A percentile compares a stretch with the other conserved stretches of the same genome.
phyloP scores from a whole-genome alignment of 768 basidiomycete species.

The Calocybe cyanea region DNA sequence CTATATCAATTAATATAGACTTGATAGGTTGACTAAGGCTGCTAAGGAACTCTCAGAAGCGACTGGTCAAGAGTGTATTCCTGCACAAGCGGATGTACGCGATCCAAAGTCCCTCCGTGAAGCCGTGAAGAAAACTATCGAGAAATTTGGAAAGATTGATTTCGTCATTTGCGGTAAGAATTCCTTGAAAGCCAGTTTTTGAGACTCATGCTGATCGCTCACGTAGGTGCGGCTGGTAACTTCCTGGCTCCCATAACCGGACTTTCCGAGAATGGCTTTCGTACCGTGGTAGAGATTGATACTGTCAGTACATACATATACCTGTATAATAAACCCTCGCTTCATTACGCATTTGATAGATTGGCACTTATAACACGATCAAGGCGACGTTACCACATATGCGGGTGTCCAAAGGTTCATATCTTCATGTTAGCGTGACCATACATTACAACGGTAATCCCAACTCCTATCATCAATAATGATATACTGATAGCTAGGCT shows the following conservation, averaged over 20 bases:
- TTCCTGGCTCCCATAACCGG: slow-evolving; percentile 85
- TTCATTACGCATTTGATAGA: slow-evolving; percentile 35
- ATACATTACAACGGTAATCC: slow-evolving; percentile 75
- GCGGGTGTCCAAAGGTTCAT: slow-evolving; percentile 70
- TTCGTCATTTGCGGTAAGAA: slow-evolving; percentile 87
- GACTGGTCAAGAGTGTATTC: slow-evolving; percentile 71
- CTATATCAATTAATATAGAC: slow-evolving; percentile 47
- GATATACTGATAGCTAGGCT: too few relatives aligned
- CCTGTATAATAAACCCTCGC: neutral
- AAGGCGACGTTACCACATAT: slow-evolving; percentile 84
- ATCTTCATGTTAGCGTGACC: slow-evolving; percentile 87
- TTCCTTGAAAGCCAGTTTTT: neutral
- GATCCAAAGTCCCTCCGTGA: slow-evolving; percentile 64
- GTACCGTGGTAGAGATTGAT: slow-evolving; percentile 92
- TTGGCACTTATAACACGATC: slow-evolving; percentile 92
- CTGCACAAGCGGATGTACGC: slow-evolving; percentile 80
- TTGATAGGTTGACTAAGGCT: slow-evolving; percentile 64
- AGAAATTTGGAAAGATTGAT: slow-evolving; percentile 83
- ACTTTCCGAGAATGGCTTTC: slow-evolving; percentile 87
- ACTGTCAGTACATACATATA: slow-evolving; percentile 46
- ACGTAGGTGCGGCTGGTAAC: slow-evolving; percentile 93
- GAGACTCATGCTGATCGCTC: neutral
- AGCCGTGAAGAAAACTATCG: slow-evolving; percentile 73
- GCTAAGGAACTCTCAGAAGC: slow-evolving; percentile 66
- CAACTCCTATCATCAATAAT: too few relatives aligned